phyloP scores from a whole-genome alignment of 352 stramenopile genomes.

The Globisporangium takayamanum region DNA sequence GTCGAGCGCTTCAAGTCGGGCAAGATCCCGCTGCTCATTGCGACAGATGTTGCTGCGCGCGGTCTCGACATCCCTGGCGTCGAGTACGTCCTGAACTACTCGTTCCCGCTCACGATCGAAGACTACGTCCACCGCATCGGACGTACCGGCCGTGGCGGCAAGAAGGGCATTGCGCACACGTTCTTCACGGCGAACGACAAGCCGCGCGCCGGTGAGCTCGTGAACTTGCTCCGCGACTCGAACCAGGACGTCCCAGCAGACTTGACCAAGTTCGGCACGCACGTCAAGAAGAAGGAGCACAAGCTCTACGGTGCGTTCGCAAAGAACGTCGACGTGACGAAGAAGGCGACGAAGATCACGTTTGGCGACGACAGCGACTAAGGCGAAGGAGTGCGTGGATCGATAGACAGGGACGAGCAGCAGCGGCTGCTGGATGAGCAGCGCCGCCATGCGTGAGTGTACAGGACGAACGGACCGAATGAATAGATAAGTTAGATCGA shows the following conservation, averaged over 20 bases:
- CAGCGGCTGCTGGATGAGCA: neutral
- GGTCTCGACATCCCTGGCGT: slow-evolving; percentile 97
- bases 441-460: neutral
- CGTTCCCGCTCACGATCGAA: slow-evolving; percentile 97
- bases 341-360: slow-evolving; percentile 98
- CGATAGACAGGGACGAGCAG: slow-evolving; percentile 3
- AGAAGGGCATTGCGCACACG: slow-evolving; percentile 94
- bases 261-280: slow-evolving; percentile 97
- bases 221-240: slow-evolving; percentile 93
- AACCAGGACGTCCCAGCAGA: slow-evolving; percentile 92
- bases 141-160: slow-evolving; percentile 91
- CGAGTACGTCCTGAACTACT: slow-evolving; percentile 97
- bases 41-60: slow-evolving; percentile 95
- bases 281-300: slow-evolving; percentile 99
- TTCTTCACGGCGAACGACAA: slow-evolving; percentile 98
- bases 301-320: slow-evolving; percentile 97
- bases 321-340: slow-evolving; percentile 91
- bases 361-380: slow-evolving; percentile 87
- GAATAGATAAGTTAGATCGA: neutral
- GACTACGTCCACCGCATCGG: slow-evolving; percentile 96
- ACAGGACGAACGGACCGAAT: neutral
- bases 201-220: slow-evolving; percentile 92
- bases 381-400: slow-evolving; percentile 11
- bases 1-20: slow-evolving; percentile 95
- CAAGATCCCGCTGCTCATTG: slow-evolving; percentile 91